Conservation (phyloP, 1,139 yeast genomes). For the Suhomyces bolitotheri region DNA sequence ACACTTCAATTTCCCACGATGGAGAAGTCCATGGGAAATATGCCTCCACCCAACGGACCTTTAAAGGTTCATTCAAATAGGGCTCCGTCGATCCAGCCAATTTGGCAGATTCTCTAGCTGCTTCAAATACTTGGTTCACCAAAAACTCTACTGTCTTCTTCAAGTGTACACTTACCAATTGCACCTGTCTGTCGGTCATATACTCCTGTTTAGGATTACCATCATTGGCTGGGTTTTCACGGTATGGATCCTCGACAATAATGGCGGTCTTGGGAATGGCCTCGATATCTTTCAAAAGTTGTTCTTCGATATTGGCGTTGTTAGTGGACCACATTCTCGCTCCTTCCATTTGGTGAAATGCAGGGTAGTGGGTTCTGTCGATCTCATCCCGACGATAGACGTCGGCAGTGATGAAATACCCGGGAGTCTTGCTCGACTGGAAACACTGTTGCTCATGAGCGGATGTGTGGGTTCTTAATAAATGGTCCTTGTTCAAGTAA, state of each 20-base stretch:
- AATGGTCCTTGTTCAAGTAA: slow-evolving; percentile 68
- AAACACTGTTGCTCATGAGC: slow-evolving; percentile 95
- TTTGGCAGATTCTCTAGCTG: slow-evolving; percentile 67
- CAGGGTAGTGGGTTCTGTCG: slow-evolving; percentile 95
- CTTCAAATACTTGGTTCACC: slow-evolving; percentile 80
- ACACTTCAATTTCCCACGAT: slow-evolving; percentile 96
- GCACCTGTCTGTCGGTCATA: slow-evolving; percentile 70
- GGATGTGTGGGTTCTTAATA: slow-evolving; percentile 91
- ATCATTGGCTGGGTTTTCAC: slow-evolving; percentile 40
- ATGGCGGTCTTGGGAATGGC: slow-evolving; percentile 66
- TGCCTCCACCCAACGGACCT: slow-evolving; percentile 93
- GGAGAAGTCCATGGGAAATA: slow-evolving; percentile 99
- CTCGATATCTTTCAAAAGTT: slow-evolving; percentile 57
- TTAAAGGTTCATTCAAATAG: slow-evolving; percentile 71
- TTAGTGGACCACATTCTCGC: slow-evolving; percentile 78
- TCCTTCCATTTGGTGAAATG: slow-evolving; percentile 97
- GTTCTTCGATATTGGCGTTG: slow-evolving; percentile 39
- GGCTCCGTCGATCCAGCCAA: slow-evolving; percentile 63
- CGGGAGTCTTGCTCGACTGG: slow-evolving; percentile 65
- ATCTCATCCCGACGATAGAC: slow-evolving; percentile 95
- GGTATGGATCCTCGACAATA: slow-evolving; percentile 73
- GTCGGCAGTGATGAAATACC: slow-evolving; percentile 91
- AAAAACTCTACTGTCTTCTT: slow-evolving; percentile 82
- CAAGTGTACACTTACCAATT: slow-evolving; percentile 71
- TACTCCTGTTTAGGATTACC: slow-evolving; percentile 79